Conservation (phyloP, 805 yeast genomes). For the Zygosaccharomyces gambellarensis region DNA sequence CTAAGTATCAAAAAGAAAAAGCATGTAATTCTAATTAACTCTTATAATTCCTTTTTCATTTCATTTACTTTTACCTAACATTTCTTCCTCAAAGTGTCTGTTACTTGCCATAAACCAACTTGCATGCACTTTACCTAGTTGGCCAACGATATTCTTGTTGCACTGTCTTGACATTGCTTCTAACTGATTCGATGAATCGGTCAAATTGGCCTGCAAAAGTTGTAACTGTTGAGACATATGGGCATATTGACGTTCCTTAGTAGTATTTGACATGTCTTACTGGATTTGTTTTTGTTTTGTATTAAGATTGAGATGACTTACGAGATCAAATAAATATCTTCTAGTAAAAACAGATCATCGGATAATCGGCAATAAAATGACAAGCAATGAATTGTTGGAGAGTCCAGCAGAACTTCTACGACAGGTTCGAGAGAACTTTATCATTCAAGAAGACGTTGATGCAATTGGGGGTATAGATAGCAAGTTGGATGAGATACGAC, state of each 20-base stretch:
- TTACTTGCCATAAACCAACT: conserved; percentile 34
- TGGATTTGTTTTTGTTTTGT: background rate
- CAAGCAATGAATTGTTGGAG: conserved; percentile 17
- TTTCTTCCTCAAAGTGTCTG: conserved; percentile 23
- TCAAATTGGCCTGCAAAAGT: conserved; percentile 25
- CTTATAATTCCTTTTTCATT: conserved; percentile 1
- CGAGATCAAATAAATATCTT: background rate
- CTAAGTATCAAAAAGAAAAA: background rate
- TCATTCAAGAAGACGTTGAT: conserved; percentile 25
- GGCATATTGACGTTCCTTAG: conserved; percentile 32
- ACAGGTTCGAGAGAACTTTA: conserved; percentile 26
- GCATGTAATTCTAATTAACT: background rate
- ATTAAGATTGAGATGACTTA: background rate
- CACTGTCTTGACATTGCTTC: conserved; percentile 31
- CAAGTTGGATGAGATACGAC: conserved; percentile 12
- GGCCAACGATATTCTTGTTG: conserved; percentile 29
- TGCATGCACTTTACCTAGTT: conserved; percentile 32
- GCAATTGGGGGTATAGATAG: conserved; percentile 15
- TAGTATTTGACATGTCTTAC: conserved; percentile 19
- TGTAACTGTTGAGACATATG: conserved; percentile 29
- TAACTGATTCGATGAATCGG: conserved; percentile 26
- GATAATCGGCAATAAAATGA: conserved; percentile 6
- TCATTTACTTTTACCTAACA: conserved; percentile 20
- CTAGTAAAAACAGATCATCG: background rate
- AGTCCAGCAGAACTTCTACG: conserved; percentile 23